Evolutionary conservation across 495 filamentous ascomycete genomes (phyloP), one percentile per base, ranked within the genome.

Genomic region (Chlorociboria aeruginascens): DNA sequence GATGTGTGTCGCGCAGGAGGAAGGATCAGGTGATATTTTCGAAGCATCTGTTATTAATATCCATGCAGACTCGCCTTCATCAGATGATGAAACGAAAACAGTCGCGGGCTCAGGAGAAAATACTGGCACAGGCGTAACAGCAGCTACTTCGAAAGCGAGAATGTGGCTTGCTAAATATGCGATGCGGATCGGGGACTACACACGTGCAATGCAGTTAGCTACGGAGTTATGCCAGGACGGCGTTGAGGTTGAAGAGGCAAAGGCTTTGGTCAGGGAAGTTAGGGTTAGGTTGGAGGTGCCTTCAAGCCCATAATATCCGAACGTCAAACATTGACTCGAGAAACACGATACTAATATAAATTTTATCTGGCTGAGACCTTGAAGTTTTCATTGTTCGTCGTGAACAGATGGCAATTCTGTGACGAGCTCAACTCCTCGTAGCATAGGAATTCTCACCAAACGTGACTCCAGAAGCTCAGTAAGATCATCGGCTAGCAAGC

Each of bases 161-260:
- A 79, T 96, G 75, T 97, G 93, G 93, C 76, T 99, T 33, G 90
- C 92, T 17, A 76, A 78, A 55, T 84, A 79, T 68, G 81, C 86
- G 14, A 84, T 92, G 68, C 68, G 72, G 16, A 70, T 73, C 17
- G 84, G 82, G 28, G 84, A 89, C 56, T 82, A 85, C 47, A 69
- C 68, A 6, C 74, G 82, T 40, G 86, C 87, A 12, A 83, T 84
- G 64, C 82, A 87, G 52, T 66, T 95, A 12, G 89, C 88, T 3
- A 85, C 77, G 44, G 90, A 97, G 61, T 69, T 97, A 32, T 96
- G 89, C 63, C 86, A 96, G 63, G 93, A 99, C 67, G 93, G 93
- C 0, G 80, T 89, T 25, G 93, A 99, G 66, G 88, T 99, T 12
- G 93, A 99, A 63, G 93, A 99, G 64, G 93, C 93, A 11, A 96